Conservation (phyloP, 495 filamentous ascomycete genomes). For the Parachaetomium inaequale region DNA sequence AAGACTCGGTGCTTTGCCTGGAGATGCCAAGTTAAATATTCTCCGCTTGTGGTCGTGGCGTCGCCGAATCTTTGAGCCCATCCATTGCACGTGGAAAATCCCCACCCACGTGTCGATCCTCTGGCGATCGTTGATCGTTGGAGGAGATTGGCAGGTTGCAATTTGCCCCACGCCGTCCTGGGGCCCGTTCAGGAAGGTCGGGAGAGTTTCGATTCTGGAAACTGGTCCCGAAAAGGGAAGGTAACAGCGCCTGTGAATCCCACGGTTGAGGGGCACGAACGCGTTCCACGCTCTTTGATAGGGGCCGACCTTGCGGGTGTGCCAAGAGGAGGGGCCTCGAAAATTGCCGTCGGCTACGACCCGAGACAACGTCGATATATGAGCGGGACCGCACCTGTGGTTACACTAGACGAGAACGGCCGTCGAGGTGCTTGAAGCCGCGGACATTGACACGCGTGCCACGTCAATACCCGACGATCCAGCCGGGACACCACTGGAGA, state of each 20-base stretch:
- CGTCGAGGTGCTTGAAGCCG: neutral
- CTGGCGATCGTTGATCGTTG: neutral
- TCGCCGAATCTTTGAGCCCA: neutral
- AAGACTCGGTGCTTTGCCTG: too few species aligned
- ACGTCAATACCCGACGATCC: neutral
- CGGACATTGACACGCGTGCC: neutral
- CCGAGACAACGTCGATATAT: neutral
- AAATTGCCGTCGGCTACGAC: too few species aligned
- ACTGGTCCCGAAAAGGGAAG: constrained; percentile 6
- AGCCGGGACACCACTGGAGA: neutral
- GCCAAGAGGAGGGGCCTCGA: too few species aligned
- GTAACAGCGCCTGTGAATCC: neutral
- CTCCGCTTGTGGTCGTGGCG: neutral
- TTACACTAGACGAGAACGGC: neutral
- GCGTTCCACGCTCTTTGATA: neutral
- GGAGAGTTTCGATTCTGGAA: neutral
- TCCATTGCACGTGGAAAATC: neutral
- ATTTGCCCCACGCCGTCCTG: neutral
- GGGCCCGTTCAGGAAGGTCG: neutral
- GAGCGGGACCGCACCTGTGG: neutral
- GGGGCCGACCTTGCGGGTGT: neutral
- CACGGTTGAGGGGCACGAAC: neutral
- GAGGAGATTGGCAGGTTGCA: neutral
- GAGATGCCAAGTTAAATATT: too few species aligned
- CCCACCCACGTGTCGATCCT: constrained; percentile 4